Evolutionary conservation across 768 basidiomycete genomes (phyloP).

Genomic region (Butyriboletus loyo): DNA sequence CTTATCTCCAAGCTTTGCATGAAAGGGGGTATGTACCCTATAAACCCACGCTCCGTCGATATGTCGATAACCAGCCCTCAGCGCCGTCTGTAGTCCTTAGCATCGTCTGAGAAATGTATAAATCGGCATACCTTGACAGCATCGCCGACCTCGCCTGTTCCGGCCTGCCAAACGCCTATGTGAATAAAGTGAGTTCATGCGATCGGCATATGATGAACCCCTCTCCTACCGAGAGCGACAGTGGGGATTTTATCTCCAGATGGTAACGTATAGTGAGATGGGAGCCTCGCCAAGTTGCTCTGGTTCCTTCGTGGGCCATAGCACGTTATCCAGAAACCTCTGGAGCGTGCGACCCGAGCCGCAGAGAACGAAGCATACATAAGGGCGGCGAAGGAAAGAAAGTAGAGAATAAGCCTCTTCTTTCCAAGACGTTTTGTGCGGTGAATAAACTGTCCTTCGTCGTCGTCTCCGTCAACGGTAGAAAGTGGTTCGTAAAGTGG

Average conservation of each 20-base stretch:
- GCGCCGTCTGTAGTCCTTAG: conserved; percentile 41
- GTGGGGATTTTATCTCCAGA: conserved; percentile 69
- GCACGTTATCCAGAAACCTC: conserved; percentile 20
- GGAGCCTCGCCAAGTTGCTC: conserved; percentile 26
- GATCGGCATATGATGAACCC: not conserved
- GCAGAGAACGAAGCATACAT: conserved; percentile 24
- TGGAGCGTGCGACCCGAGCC: conserved; percentile 15
- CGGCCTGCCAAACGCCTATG: conserved; percentile 63
- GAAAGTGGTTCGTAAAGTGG: conserved; percentile 26
- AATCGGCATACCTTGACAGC: conserved; percentile 55
- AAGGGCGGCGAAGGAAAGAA: conserved; percentile 17
- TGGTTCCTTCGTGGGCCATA: conserved; percentile 19
- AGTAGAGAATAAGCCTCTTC: conserved; percentile 25
- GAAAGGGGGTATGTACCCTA: conserved; percentile 37
- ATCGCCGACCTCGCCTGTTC: conserved; percentile 54
- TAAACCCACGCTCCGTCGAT: conserved; percentile 77
- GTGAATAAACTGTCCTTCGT: not conserved
- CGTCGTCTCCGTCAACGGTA: conserved; percentile 14
- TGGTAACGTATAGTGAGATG: conserved; percentile 55
- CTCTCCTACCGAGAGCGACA: conserved; percentile 54
- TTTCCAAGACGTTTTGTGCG: conserved; percentile 1
- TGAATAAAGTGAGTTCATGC: not conserved
- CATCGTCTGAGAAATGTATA: not conserved
- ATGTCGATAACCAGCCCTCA: conserved; percentile 64
- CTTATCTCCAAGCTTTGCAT: not conserved